Evolutionary conservation across 2,329 filamentous ascomycete genomes (phyloP), one percentile per base, ranked within the genome.

Genomic region (Microcera coccophila): DNA sequence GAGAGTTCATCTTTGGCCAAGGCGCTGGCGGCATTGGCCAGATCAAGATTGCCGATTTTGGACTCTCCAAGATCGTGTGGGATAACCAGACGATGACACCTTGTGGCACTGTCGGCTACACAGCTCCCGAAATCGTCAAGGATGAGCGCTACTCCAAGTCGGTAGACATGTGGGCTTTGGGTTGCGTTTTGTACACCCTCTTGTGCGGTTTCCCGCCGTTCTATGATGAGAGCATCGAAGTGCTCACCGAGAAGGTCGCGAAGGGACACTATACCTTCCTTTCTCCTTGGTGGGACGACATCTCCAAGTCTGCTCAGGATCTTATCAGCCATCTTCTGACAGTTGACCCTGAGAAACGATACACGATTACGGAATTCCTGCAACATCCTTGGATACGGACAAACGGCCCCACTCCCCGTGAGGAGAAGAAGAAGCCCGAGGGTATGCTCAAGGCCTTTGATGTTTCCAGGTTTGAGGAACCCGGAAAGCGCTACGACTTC

Each of bases 201-300:
- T 84, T 98, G 14, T 98, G 93, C 58, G 93, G 93, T 12, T 98
- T 98, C 71, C 93, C 93, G 9, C 93, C 93, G 3, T 98, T 98
- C 68, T 95, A 98, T 66, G 93, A 98, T 57, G 93, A 98, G 70
- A 95, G 89, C 60, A 97, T 98, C 54, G 90, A 95, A 61, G 85
- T 95, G 1, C 79, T 98, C 47, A 97, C 93, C 2, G 91, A 98
- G 63, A 98, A 98, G 74, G 93, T 98, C 15, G 93, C 93, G 21
- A 85, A 87, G 59, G 93, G 93, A 37, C 90, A 97, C 69, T 98
- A 93, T 65, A 97, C 93, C 1, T 98, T 98, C 72, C 71, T 98
- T 33, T 97, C 91, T 3, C 93, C 93, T 0, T 98, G 93, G 93
- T 98, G 93, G 93, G 93, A 98, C 55, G 90, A 96, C 45, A 97